Base-by-base conservation (phyloP, 139 green algal genomes). In the Eudorina sp. region DNA sequence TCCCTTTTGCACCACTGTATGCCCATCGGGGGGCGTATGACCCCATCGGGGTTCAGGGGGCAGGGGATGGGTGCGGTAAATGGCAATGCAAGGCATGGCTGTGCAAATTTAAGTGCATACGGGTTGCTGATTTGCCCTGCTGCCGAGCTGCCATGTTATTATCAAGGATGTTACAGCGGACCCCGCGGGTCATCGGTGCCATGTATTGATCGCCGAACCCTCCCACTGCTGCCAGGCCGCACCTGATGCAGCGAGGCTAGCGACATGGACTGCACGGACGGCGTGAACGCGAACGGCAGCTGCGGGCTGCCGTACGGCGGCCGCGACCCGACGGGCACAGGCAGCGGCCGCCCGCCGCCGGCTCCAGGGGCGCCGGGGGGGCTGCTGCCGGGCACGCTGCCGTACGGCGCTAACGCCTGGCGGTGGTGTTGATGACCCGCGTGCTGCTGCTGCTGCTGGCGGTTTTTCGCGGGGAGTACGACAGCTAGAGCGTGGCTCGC, bases 211-310 rank as follows among this genome's bases (percentile, higher is more conserved):
- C n/a, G n/a, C n/a, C n/a, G n/a, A n/a, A n/a, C n/a, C n/a, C n/a
- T n/a, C n/a, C n/a, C n/a, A n/a, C n/a, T n/a, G n/a, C n/a, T n/a
- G n/a, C n/a, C n/a, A n/a, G n/a, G n/a, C n/a, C n/a, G n/a, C n/a
- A n/a, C 84, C 60, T 78, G 72, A 53, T 89, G 70, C 55, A 89
- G 45, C 19, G 89, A 76, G 11, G 90, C 89, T 14, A 83, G 89
- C 36, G 88, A 82, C 36, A 93, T 38, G 25, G 92, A 96, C n/a
- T 89, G 78, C 0, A 88, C 94, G 11, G 94, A 95, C 21, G 95
- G 95, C 1, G 95, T 97, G 89, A 96, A 96, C 18, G 95, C 95
- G 90, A 97, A 97, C 1, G 95, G 95, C 55, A 97, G 93, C 87
- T 97, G 93, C 0, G 95, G 95, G 74, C 91, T 96, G 91, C 91